phyloP scores from a whole-genome alignment of 2,329 filamentous ascomycete genomes.

The Phymatotrichopsis omnivora region DNA sequence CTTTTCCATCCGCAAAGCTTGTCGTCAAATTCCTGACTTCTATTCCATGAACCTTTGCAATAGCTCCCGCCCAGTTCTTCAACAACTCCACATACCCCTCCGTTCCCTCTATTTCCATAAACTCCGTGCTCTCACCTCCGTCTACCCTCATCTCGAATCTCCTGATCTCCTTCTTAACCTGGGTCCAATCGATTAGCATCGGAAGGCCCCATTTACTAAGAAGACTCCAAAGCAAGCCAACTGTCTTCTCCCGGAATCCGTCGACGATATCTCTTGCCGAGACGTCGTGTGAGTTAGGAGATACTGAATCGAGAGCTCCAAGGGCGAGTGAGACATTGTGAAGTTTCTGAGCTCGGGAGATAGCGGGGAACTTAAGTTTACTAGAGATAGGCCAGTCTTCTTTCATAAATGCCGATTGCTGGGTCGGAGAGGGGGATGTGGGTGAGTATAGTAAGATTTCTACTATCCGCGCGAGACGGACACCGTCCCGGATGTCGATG shows the following conservation, averaged over 20 bases:
- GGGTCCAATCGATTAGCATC: slow-evolving; percentile 48
- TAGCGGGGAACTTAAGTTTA: slow-evolving; percentile 49
- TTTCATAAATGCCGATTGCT: too few relatives aligned
- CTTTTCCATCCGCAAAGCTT: slow-evolving; percentile 46
- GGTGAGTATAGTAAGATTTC: slow-evolving; percentile 40
- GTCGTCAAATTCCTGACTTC: slow-evolving; percentile 47
- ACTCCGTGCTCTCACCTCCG: slow-evolving; percentile 24
- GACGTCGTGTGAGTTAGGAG: slow-evolving; percentile 38
- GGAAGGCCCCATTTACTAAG: slow-evolving; percentile 45
- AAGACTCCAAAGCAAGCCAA: slow-evolving; percentile 50
- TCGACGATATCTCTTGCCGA: slow-evolving; percentile 51
- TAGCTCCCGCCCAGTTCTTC: slow-evolving; percentile 45
- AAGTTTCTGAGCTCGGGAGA: slow-evolving; percentile 46
- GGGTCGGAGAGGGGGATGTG: slow-evolving; percentile 1
- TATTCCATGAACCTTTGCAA: slow-evolving; percentile 41
- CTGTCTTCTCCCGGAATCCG: slow-evolving; percentile 54
- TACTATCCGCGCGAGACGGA: slow-evolving; percentile 49
- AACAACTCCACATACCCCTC: slow-evolving; percentile 38
- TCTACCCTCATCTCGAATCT: slow-evolving; percentile 35
- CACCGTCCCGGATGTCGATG: slow-evolving; percentile 51
- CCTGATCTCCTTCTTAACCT: slow-evolving; percentile 44
- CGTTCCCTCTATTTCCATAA: slow-evolving; percentile 27
- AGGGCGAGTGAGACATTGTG: slow-evolving; percentile 52
- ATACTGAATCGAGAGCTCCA: slow-evolving; percentile 41
- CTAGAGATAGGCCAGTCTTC: slow-evolving; percentile 44